Evolutionary conservation across 805 yeast genomes (phyloP), one percentile per base, ranked within the genome.

Genomic region (Isabelozyma heimii): DNA sequence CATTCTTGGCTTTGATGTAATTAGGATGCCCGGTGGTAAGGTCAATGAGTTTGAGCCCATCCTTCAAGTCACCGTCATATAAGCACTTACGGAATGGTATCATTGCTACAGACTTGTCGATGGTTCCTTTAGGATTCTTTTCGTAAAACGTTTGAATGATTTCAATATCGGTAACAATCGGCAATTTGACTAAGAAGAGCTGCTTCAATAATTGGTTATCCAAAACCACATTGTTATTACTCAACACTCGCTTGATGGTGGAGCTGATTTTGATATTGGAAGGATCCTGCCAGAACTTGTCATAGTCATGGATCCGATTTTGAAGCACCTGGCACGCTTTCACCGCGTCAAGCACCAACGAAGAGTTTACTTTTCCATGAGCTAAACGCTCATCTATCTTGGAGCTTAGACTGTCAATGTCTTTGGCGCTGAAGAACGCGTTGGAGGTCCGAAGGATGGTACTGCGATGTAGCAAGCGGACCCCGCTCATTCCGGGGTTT

Each of bases 61-160:
- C 70, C 26, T 74, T 71, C 50, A 84, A 72, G 44, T 85, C 82
- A 1, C 82, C 86, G 52, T 80, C 73, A 65, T 74, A 83, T 2
- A 86, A 61, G n/a, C 83, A 72, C 40, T 75, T 63, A 15, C 91
- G 63, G 51, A 87, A 79, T 3, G 91, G 87, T n/a, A 86, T 76
- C 69, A 84, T 71, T 3, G 85, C 82, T 0, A 67, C 59, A 0
- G 65, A 61, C 44, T 66, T 63, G 8, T 67, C 69, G 8, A 82
- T 70, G 37, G 47, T 47, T 3, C 50, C 53, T 1, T 40, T 38
- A 0, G 73, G 70, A 27, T 66, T 59, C 14, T 61, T 56, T 42
- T 55, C 40, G 42, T 63, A 63, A 51, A 54, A 71, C n/a, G 50
- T 37, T 45, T 57, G 53, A 13, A 71, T 61, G 27, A 70, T 52